A percentile compares a stretch with the other conserved stretches of the same genome.
These are phyloP conservation scores for Eimeria falciformis DNA, from an alignment of 169 alveolate species.

Conservation along the genomic window DNA sequence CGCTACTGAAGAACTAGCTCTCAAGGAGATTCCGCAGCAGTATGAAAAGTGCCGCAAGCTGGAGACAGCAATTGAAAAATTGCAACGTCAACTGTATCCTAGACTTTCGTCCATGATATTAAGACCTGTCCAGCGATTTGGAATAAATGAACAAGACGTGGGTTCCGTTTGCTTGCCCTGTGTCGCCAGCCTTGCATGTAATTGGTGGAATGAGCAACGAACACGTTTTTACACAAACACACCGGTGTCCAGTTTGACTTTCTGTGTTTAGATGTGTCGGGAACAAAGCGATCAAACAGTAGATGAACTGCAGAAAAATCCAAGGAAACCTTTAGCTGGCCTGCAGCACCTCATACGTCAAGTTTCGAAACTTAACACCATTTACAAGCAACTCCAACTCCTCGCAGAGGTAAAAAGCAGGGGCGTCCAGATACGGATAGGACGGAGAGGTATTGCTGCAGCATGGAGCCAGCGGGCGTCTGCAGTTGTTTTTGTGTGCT, in stretches of 20 bases:
- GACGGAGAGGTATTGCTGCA: not conserved
- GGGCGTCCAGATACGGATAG: not conserved
- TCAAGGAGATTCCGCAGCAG: slow-evolving; percentile 4
- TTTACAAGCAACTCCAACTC: not conserved
- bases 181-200: no score
- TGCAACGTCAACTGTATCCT: not conserved
- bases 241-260: no score
- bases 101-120: not conserved
- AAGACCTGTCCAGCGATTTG: not conserved
- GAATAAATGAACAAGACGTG: not conserved
- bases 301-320: not conserved
- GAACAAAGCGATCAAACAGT: not conserved
- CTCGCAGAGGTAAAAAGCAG: not conserved
- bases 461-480: not conserved
- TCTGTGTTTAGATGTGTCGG: not conserved
- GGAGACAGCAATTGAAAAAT: not conserved
- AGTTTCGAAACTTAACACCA: not conserved
- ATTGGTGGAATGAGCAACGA: no score
- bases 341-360: not conserved
- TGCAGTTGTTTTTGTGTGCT: not conserved
- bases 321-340: not conserved
- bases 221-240: no score
- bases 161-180: not conserved
- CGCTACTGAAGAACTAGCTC: not conserved
- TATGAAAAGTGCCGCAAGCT: not conserved